phyloP scores from a whole-genome alignment of 345 rosid genomes.

The Populus tremula region DNA sequence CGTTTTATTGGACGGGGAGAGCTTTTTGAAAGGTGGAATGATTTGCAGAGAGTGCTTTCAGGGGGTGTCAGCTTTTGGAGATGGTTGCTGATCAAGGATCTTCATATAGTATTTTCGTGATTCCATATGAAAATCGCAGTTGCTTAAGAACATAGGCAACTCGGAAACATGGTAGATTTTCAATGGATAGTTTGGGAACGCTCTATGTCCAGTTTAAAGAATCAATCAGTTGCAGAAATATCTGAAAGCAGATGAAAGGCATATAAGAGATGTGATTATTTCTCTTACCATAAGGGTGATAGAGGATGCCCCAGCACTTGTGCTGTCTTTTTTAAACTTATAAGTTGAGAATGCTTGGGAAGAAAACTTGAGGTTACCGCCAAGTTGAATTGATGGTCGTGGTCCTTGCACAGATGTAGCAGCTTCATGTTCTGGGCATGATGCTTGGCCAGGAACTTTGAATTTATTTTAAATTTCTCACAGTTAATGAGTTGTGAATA shows the following conservation, averaged over 20 bases:
- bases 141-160: background rate
- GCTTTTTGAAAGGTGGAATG: background rate
- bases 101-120: background rate
- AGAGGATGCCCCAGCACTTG: background rate
- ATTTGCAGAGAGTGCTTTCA: constrained; percentile 1
- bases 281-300: constrained; percentile 8
- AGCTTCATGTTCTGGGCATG: background rate
- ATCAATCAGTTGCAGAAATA: background rate
- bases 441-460: background rate
- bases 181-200: background rate
- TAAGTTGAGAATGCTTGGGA: background rate
- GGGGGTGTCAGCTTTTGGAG: background rate
- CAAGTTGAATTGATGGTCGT: background rate
- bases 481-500: background rate
- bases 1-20: background rate
- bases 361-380: background rate
- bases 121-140: background rate
- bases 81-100: background rate
- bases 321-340: constrained; percentile 1
- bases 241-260: background rate
- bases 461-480: background rate
- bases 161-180: background rate
- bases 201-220: constrained; percentile 7
- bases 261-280: background rate
- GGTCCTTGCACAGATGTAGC: background rate